Evolutionary conservation across 768 basidiomycete genomes (phyloP), one percentile per base, ranked within the genome.

Genomic region (Mycena vitilis): DNA sequence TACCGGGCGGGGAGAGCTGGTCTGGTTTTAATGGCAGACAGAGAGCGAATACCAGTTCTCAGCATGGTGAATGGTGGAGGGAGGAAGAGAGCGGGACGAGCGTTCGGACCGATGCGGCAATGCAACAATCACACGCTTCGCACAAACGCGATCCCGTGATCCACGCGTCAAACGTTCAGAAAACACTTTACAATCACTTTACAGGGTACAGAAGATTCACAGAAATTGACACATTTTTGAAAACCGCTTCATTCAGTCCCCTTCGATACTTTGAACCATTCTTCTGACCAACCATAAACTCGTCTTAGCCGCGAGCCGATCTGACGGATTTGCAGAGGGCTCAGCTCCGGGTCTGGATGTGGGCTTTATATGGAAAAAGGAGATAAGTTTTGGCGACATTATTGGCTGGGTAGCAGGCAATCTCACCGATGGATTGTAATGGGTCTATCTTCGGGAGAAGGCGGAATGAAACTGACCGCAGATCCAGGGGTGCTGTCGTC

Each of bases 41-140:
- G 44, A 11, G 68, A 51, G 23, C 68, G 68, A 37, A 65, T 60
- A 34, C 63, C 55, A 25, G 63, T 69, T 53, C 63, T 69, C 53
- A 69, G 63, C 68, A 69, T 69, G 1, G 57, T 64, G 25, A n/a
- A 15, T 53, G 38, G 15, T 15, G 15, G 40, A 40, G 45, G 36
- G 36, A 34, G 22, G 45, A 55, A 36, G 52, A 16, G 34, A 40
- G 18, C 3, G 20, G 5, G 47, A 4, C 10, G 34, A 13, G 23
- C 3, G 13, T 16, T 22, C 63, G 45, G 55, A 18, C 38, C 22
- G n/a, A 36, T 30, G 44, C 44, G 9, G 40, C 42, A 57, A 57
- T 57, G 30, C 44, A 18, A 34, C 1, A 49, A 64, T 64, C 63
- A 64, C 63, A 13, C 4, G 63, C 63, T 20, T 49, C 42, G n/a